Evolutionary conservation across 495 filamentous ascomycete genomes (phyloP), one percentile per base, ranked within the genome.

Genomic region (Penicillium diatomitis): DNA sequence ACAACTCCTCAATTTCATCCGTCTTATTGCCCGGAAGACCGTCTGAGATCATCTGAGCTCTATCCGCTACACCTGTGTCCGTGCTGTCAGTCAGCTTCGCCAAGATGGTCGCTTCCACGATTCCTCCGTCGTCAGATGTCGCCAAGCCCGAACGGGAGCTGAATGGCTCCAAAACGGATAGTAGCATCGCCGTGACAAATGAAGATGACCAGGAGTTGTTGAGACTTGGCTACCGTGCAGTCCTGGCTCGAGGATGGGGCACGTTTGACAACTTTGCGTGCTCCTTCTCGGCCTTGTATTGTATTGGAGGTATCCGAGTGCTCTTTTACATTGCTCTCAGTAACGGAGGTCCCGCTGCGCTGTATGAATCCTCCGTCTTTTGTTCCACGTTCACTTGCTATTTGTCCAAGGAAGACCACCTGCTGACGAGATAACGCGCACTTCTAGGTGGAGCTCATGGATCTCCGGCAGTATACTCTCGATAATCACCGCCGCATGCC

Each of bases 371-470:
- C 33, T 30, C 9, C 5, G 4, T 10, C 12, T 31, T 38, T 11
- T 2, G 10, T 9, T 44, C 20, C 20, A 20, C 20, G 20, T 20
- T 20, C 20, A 20, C 20, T 20, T 20, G 20, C 20, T 20, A 20
- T 20, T 20, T 20, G 20, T 2, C 20, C 20, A 2, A 20, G n/a
- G n/a, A 8, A 11, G 6, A 27, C n/a, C 5, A 12, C 20, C 48
- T 28, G n/a, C 8, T 11, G 10, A 39, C 30, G 39, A 58, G 41
- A 58, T 44, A 50, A 41, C 6, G 4, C 20, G 7, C 20, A 8
- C 20, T 8, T 38, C n/a, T n/a, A 62, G 59, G 36, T 66, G 63
- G 65, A 68, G 63, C 54, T 67, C 62, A 30, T 69, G 62, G 62
- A 37, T 66, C 30, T 66, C 65, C 10, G 63, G 63, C 43, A 66